Evolutionary conservation across 495 filamentous ascomycete species (phyloP).

Genomic region (Apiosordaria backusii): DNA sequence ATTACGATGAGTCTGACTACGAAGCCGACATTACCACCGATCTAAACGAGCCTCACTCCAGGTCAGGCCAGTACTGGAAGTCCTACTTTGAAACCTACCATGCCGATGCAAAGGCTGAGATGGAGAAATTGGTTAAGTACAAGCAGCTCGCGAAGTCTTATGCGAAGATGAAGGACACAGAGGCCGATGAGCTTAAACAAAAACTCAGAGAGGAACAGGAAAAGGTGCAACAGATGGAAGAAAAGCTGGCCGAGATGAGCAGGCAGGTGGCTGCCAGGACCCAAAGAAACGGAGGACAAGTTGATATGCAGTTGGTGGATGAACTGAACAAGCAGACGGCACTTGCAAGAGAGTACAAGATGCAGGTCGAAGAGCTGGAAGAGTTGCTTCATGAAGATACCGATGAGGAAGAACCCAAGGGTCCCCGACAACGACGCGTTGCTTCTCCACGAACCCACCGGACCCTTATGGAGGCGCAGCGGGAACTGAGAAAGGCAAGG

Average conservation of each 20-base stretch:
- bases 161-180: slow-evolving; percentile 82
- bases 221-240: slow-evolving; percentile 49
- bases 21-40: slow-evolving; percentile 67
- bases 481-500: slow-evolving; percentile 45
- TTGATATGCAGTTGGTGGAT: slow-evolving; percentile 48
- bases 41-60: slow-evolving; percentile 72
- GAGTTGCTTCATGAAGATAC: slow-evolving; percentile 42
- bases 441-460: slow-evolving; percentile 46
- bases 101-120: slow-evolving; percentile 70
- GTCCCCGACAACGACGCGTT: slow-evolving; percentile 30
- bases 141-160: slow-evolving; percentile 82
- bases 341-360: slow-evolving; percentile 63
- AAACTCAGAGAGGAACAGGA: slow-evolving; percentile 63
- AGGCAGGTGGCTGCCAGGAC: slow-evolving; percentile 45
- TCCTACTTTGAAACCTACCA: slow-evolving; percentile 81
- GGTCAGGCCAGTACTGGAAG: slow-evolving; percentile 93
- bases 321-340: slow-evolving; percentile 65
- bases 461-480: slow-evolving; percentile 43
- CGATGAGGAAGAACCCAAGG: slow-evolving; percentile 34
- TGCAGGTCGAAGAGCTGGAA: slow-evolving; percentile 62
- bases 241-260: slow-evolving; percentile 59
- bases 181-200: slow-evolving; percentile 67
- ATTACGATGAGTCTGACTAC: slow-evolving; percentile 30
- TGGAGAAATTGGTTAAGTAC: slow-evolving; percentile 74
- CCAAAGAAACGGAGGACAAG: slow-evolving; percentile 41